These are phyloP conservation scores for Parasarocladium wereldwijsianum DNA, from an alignment of 2,329 filamentous ascomycete genomes.

Conservation along the genomic window DNA sequence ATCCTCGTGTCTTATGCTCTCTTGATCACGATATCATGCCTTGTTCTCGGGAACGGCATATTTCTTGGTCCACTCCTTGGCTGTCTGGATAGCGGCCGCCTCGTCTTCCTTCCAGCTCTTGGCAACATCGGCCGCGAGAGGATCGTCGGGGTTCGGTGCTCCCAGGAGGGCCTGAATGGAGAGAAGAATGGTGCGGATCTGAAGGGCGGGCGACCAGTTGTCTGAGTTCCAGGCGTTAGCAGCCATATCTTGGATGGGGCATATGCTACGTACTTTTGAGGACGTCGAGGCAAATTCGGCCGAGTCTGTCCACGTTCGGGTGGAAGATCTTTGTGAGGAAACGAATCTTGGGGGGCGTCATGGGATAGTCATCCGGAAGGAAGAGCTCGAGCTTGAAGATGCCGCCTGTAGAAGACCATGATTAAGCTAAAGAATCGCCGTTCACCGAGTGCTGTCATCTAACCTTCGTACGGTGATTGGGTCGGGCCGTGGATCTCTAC, in stretches of 20 bases:
- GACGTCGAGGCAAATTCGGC: conserved; percentile 92
- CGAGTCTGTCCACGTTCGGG: conserved; percentile 95
- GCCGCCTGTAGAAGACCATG: conserved; percentile 44
- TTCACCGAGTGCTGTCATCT: not conserved
- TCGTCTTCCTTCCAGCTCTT: conserved; percentile 98
- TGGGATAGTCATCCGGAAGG: conserved; percentile 95
- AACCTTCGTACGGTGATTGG: conserved; percentile 90
- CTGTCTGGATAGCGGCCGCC: conserved; percentile 79
- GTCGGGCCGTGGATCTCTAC: conserved; percentile 88
- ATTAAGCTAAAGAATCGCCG: too few relatives aligned
- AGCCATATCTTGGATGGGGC: not conserved
- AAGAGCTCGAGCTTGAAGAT: conserved; percentile 97
- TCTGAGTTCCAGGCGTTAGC: conserved; percentile 34
- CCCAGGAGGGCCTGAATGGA: conserved; percentile 95
- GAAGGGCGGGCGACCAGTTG: conserved; percentile 96
- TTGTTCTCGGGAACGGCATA: too few relatives aligned
- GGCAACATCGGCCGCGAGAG: conserved; percentile 93
- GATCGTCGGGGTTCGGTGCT: conserved; percentile 93
- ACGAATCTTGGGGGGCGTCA: conserved; percentile 96
- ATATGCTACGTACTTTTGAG: conserved; percentile 60
- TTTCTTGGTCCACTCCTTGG: conserved; percentile 78
- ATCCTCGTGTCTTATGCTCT: too few relatives aligned
- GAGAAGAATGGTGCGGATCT: conserved; percentile 96
- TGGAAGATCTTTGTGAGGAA: conserved; percentile 99
- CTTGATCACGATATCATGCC: too few relatives aligned